Percentiles rank a stretch among this genome's conserved stretches.
Conservation (phyloP, 192 early-diverging fungal genomes). For the Umbelopsis vinacea region DNA sequence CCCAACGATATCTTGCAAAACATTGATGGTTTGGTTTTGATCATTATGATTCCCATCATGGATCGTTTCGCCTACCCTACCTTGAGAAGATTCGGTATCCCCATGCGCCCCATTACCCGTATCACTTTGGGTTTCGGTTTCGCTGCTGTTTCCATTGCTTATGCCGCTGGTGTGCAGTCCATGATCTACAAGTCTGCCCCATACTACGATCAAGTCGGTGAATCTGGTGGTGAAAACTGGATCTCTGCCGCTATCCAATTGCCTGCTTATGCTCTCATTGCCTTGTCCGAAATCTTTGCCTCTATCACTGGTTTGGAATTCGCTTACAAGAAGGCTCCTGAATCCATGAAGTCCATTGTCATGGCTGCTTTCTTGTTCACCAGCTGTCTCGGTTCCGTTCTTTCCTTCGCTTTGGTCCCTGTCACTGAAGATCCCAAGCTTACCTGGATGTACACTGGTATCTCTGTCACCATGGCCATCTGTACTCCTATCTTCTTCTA, state of each 20-base stretch:
- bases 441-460: constrained; percentile 63
- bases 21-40: constrained; percentile 65
- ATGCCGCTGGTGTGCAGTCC: constrained; percentile 63
- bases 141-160: constrained; percentile 60
- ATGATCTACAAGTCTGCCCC: constrained; percentile 62
- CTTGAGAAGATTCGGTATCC: constrained; percentile 52
- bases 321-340: constrained; percentile 67
- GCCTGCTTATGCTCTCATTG: constrained; percentile 63
- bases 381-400: constrained; percentile 54
- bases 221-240: constrained; percentile 42
- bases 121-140: constrained; percentile 72
- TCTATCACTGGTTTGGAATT: constrained; percentile 73
- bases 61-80: constrained; percentile 65
- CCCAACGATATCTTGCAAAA: constrained; percentile 72
- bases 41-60: constrained; percentile 73
- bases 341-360: constrained; percentile 67
- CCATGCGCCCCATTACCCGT: constrained; percentile 62
- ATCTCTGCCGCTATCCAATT: constrained; percentile 60
- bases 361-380: constrained; percentile 70
- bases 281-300: constrained; percentile 70
- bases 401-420: constrained; percentile 61
- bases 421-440: constrained; percentile 60
- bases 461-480: constrained; percentile 39
- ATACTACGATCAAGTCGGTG: constrained; percentile 48
- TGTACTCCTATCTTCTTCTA: constrained; percentile 52